A percentile compares a stretch with the other conserved stretches of the same genome.
phyloP scores from a whole-genome alignment of 371 early-diverging fungal genomes.

The Blakeslea trispora region DNA sequence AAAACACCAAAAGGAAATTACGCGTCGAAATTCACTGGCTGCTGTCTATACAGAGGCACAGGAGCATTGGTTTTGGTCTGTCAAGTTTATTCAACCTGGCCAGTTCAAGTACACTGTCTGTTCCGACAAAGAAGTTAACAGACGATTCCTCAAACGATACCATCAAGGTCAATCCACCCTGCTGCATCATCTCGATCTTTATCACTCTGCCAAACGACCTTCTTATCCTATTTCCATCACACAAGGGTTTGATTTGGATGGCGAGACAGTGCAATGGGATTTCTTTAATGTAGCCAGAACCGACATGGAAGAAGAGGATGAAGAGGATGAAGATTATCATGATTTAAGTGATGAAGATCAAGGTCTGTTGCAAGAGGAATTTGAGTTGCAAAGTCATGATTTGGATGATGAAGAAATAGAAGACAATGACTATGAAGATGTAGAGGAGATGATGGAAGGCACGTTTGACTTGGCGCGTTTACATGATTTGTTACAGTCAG shows the following conservation, averaged over 20 bases:
- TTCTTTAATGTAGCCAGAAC: too few relatives aligned
- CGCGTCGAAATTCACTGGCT: constrained; percentile 11
- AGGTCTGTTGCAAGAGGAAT: not conserved
- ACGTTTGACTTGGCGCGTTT: not conserved
- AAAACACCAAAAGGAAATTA: constrained; percentile 22
- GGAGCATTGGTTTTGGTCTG: constrained; percentile 47
- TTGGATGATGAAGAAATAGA: not conserved
- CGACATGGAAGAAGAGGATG: too few relatives aligned
- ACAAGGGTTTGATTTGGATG: constrained; percentile 19
- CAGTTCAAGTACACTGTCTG: constrained; percentile 32
- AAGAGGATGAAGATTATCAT: constrained; percentile 8
- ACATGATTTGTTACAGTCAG: too few relatives aligned
- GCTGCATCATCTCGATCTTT: constrained; percentile 23
- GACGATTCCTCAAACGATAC: constrained; percentile 10
- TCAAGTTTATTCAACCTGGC: constrained; percentile 40
- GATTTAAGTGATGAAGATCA: constrained; percentile 10
- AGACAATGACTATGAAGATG: constrained; percentile 12
- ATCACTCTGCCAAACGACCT: constrained; percentile 36
- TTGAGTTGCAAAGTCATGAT: not conserved
- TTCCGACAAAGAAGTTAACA: constrained; percentile 21
- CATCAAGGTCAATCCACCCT: constrained; percentile 25
- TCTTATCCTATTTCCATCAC: constrained; percentile 30
- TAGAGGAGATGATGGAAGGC: constrained; percentile 7
- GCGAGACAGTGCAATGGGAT: constrained; percentile 6
- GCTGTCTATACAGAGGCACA: not conserved